Conservation (phyloP, 2,329 filamentous ascomycete species). For the Aplosporella prunicola region DNA sequence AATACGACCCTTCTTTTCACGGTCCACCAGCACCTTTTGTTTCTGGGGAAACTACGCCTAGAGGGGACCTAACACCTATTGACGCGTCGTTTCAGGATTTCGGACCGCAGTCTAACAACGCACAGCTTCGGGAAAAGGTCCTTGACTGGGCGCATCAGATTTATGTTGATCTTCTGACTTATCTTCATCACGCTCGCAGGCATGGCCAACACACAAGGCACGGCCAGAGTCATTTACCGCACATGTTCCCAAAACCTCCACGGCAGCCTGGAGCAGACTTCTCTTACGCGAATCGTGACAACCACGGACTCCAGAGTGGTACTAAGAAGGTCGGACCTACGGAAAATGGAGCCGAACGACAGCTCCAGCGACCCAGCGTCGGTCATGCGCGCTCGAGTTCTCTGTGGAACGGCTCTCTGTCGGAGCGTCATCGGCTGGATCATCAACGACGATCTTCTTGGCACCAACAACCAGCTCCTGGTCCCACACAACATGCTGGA, state of each 20-base stretch:
- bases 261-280: conserved; percentile 46
- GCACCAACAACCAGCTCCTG: conserved; percentile 6
- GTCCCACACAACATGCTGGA: too few relatives aligned
- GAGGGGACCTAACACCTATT: conserved; percentile 2
- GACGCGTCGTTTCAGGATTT: conserved; percentile 25
- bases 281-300: too few relatives aligned
- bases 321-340: too few relatives aligned
- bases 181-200: conserved; percentile 37
- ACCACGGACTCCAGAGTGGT: too few relatives aligned
- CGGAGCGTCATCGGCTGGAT: too few relatives aligned
- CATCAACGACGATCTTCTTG: conserved; percentile 7
- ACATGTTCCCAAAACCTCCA: conserved; percentile 53
- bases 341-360: not conserved
- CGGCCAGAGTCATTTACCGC: conserved; percentile 38
- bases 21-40: conserved; percentile 5
- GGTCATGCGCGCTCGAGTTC: conserved; percentile 1
- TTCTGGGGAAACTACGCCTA: not conserved
- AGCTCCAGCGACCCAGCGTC: not conserved
- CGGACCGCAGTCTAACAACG: conserved; percentile 33
- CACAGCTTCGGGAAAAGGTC: conserved; percentile 34
- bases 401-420: conserved; percentile 5
- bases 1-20: not conserved
- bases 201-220: conserved; percentile 4
- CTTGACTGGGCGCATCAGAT: conserved; percentile 39
- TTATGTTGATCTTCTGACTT: conserved; percentile 40